Base-by-base conservation (phyloP, 305 asterid genomes). In the Solanum hybrid region DNA sequence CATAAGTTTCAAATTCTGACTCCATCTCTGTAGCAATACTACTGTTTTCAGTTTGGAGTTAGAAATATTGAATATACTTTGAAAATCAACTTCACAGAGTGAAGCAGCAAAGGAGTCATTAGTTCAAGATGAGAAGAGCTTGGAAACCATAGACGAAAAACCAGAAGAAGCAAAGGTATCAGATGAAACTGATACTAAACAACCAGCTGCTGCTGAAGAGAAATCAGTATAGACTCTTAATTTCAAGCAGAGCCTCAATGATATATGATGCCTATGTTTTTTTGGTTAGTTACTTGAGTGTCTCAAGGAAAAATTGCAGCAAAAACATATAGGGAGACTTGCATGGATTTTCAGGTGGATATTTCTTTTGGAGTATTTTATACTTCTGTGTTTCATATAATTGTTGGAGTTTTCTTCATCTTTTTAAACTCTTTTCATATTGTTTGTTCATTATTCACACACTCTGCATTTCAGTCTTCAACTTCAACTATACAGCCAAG, bases 121-220 rank as follows among this genome's bases (percentile, higher is more conserved):
- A 72, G 60, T 46, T 72, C 29, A 46, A 90, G 85, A 87, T 77
- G 91, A 85, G 75, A 86, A 66, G 72, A 86, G 40, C 89, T 12
- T 22, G n/a, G 79, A 7, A 89, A 87, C 40, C 90, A 86, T 9
- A 81, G 37, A 26, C 24, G 11, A 81, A 42, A 81, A 81, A 40
- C 26, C 71, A 42, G 86, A 89, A 86, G 91, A 40, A 46, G 79
- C 87, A 85, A 77, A 84, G 66, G 89, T 79, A 81, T 81, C 86
- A 81, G 86, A 42, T 40, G 86, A 81, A 26, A 40, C 71, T 81
- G 71, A 81, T 27, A 37, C 37, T 16, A 17, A 40, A 81, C 86
- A 42, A 81, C 27, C 86, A 81, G 86, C 26, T 40, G 85, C 60
- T 79, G 86, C 14, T 81, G 37, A 81, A 81, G 32, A 81, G 35